Conservation (phyloP, 2,329 filamentous ascomycete genomes). For the Lecanicillium sp. region DNA sequence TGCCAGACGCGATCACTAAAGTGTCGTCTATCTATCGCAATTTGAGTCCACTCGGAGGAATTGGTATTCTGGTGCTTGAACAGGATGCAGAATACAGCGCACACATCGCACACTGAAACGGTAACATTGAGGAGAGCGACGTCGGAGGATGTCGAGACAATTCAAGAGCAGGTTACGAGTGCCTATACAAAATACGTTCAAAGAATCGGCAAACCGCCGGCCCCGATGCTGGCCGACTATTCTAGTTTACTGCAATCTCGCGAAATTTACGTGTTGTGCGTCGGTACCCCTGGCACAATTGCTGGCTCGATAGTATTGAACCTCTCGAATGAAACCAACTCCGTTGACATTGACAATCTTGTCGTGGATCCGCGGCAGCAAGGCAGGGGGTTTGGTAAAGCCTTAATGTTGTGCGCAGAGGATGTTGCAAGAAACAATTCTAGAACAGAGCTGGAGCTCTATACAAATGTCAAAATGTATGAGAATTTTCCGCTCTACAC, state of each 20-base stretch:
- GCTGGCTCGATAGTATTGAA: slow-evolving; percentile 22
- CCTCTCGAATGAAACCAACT: slow-evolving; percentile 11
- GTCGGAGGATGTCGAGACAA: too few species aligned
- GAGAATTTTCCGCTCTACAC: slow-evolving; percentile 22
- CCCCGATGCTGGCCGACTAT: slow-evolving; percentile 28
- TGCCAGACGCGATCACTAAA: too few species aligned
- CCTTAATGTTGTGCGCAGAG: slow-evolving; percentile 22
- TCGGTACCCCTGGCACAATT: slow-evolving; percentile 5
- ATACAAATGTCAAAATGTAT: slow-evolving; percentile 26
- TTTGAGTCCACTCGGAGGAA: too few species aligned
- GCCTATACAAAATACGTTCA: slow-evolving; percentile 26
- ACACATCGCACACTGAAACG: too few species aligned
- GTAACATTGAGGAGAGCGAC: too few species aligned
- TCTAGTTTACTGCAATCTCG: slow-evolving; percentile 15
- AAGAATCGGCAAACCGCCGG: slow-evolving; percentile 25
- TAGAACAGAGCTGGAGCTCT: slow-evolving; percentile 18
- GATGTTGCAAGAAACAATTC: slow-evolving; percentile 17
- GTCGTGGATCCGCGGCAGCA: slow-evolving; percentile 21
- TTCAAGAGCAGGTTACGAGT: too few species aligned
- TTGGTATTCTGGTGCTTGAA: too few species aligned
- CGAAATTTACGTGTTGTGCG: slow-evolving; percentile 17
- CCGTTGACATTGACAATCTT: slow-evolving; percentile 19
- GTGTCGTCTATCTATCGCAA: too few species aligned
- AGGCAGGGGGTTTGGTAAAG: slow-evolving; percentile 22
- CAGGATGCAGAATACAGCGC: too few species aligned